phyloP scores from a whole-genome alignment of 805 yeast genomes.

The Myxozyma neotropica region DNA sequence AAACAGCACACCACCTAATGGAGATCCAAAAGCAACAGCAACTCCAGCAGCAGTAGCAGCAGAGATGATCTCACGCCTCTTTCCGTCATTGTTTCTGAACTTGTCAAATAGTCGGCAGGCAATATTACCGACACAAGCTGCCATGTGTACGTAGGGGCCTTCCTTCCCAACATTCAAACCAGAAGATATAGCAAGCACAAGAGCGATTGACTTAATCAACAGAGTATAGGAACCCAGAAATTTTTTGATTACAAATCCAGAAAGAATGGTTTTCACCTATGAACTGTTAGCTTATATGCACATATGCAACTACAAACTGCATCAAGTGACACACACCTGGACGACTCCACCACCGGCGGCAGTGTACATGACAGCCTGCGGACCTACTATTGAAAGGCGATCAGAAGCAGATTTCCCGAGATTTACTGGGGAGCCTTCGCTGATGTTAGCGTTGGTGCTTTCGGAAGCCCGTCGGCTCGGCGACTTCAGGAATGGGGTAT shows the following conservation, averaged over 20 bases:
- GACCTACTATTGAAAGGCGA: neutral
- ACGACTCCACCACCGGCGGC: slow-evolving; percentile 66
- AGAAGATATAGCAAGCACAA: slow-evolving; percentile 57
- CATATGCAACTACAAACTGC: neutral
- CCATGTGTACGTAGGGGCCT: slow-evolving; percentile 64
- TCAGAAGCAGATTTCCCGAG: neutral
- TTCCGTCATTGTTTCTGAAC: slow-evolving; percentile 52
- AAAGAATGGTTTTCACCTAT: slow-evolving; percentile 53
- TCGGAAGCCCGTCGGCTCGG: neutral
- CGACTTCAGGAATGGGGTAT: slow-evolving; percentile 43
- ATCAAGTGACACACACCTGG: slow-evolving; percentile 44
- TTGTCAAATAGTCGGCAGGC: slow-evolving; percentile 51
- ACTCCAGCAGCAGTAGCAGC: slow-evolving; percentile 64
- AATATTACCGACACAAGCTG: slow-evolving; percentile 61
- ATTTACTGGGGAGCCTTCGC: slow-evolving; percentile 5
- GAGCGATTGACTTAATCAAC: slow-evolving; percentile 51
- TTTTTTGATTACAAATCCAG: slow-evolving; percentile 59
- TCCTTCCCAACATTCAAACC: slow-evolving; percentile 63
- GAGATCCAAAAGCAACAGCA: slow-evolving; percentile 63
- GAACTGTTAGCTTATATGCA: neutral
- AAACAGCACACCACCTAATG: slow-evolving; percentile 61
- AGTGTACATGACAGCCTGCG: slow-evolving; percentile 47
- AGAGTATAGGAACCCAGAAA: slow-evolving; percentile 57
- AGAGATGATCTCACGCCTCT: slow-evolving; percentile 55
- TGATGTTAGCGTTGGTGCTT: neutral